phyloP scores from a whole-genome alignment of 2,329 filamentous ascomycete genomes.

The Apiospora saccharicola region DNA sequence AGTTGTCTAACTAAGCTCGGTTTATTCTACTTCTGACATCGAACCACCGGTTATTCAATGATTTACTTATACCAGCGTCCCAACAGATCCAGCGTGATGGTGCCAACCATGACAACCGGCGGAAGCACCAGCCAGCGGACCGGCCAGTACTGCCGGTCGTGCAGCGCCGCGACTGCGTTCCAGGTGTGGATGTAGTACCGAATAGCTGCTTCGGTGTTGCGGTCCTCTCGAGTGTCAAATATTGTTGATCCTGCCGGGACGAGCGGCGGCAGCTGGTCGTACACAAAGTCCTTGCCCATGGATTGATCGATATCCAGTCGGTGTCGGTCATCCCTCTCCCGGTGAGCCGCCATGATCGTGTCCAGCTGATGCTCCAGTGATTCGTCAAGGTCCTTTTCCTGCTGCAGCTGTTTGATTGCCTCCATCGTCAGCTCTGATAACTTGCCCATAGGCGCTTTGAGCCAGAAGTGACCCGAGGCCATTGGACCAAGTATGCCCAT shows the following conservation, averaged over 20 bases:
- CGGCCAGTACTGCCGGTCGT: not conserved
- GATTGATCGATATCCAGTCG: not conserved
- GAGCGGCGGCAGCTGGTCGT: not conserved
- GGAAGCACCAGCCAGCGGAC: not conserved
- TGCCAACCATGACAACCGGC: not conserved
- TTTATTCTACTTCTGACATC: too few species aligned
- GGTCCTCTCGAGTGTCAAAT: not conserved
- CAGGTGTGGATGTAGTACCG: not conserved
- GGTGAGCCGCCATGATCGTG: not conserved
- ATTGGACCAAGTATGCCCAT: not conserved
- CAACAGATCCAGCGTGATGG: not conserved
- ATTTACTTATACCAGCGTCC: too few species aligned
- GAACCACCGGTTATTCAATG: too few species aligned
- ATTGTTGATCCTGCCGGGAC: not conserved
- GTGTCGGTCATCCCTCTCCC: not conserved
- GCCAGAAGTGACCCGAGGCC: too few species aligned
- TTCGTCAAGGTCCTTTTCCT: not conserved
- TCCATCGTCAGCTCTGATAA: not conserved
- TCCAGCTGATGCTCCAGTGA: not conserved
- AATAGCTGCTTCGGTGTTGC: not conserved
- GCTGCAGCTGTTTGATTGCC: not conserved
- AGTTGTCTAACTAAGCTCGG: too few species aligned
- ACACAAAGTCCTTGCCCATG: not conserved
- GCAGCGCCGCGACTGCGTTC: not conserved
- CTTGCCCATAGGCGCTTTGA: too few species aligned